Percentiles rank a stretch among this genome's conserved stretches.
Conservation (phyloP, 495 filamentous ascomycete species). For the Friedmanniomyces endolithicus region DNA sequence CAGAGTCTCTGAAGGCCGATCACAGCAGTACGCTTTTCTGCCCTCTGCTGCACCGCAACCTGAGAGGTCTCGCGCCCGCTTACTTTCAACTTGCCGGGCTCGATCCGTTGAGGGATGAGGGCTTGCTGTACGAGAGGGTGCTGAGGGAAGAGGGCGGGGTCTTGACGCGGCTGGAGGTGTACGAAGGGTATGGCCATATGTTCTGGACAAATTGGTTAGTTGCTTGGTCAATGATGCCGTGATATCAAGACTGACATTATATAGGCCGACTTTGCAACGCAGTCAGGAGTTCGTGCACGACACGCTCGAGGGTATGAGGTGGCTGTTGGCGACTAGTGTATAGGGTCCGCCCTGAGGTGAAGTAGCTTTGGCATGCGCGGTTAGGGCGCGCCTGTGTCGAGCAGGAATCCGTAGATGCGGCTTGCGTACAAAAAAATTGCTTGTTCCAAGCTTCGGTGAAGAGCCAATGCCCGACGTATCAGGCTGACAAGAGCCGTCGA, state of each 20-base stretch:
- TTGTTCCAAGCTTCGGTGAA: no score
- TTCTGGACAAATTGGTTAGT: constrained; percentile 14
- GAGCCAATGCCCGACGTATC: no score
- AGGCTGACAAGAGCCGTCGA: no score
- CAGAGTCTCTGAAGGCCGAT: not conserved
- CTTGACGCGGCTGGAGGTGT: constrained; percentile 4
- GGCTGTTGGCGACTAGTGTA: constrained; percentile 7
- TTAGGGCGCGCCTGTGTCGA: no score
- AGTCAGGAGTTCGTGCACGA: constrained; percentile 16
- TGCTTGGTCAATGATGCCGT: not conserved
- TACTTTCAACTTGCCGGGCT: constrained; percentile 22
- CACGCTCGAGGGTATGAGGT: constrained; percentile 15
- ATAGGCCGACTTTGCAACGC: constrained; percentile 7
- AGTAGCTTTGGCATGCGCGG: no score
- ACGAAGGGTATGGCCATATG: constrained; percentile 34
- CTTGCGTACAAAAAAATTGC: no score
- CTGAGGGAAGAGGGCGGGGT: constrained; percentile 18
- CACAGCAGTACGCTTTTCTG: not conserved
- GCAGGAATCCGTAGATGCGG: no score
- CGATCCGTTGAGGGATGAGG: constrained; percentile 33
- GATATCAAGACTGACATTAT: not conserved
- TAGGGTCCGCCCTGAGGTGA: not conserved
- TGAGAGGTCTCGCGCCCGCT: constrained; percentile 9
- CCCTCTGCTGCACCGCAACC: constrained; percentile 4
- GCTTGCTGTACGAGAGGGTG: constrained; percentile 27